These are phyloP conservation scores for Adansonia rubrostipa DNA, from an alignment of 441 rosid species.

Conservation along the genomic window DNA sequence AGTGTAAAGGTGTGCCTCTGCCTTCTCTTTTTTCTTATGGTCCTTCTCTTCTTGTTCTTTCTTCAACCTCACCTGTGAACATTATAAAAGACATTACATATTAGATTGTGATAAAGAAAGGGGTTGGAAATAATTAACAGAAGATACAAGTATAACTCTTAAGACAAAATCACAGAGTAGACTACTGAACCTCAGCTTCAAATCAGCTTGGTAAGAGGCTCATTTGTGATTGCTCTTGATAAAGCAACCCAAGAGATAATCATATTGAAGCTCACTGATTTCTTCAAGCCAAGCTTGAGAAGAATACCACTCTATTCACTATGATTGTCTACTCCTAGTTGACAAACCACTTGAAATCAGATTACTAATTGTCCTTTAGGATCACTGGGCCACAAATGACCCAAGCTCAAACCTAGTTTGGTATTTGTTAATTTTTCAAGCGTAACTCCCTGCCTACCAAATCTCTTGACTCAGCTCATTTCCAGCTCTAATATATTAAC, in stretches of 20 bases:
- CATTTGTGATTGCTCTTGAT: constrained; percentile 22
- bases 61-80: constrained; percentile 46
- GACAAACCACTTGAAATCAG: constrained; percentile 25
- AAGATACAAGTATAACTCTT: neutral
- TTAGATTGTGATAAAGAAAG: constrained; percentile 14
- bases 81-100: neutral
- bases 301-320: constrained; percentile 14
- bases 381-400: neutral
- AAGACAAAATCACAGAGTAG: neutral
- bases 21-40: constrained; percentile 52
- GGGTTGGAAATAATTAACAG: constrained; percentile 13
- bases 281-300: constrained; percentile 28
- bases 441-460: constrained; percentile 6
- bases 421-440: constrained; percentile 20
- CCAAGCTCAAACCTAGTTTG: constrained; percentile 17
- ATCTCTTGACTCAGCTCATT: constrained; percentile 16
- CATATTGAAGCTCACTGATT: constrained; percentile 19
- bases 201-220: constrained; percentile 22
- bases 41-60: constrained; percentile 60
- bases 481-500: constrained; percentile 15
- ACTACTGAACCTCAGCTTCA: neutral
- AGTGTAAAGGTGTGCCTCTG: constrained; percentile 58
- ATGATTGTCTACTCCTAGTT: constrained; percentile 16
- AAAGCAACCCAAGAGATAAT: constrained; percentile 16
- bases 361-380: constrained; percentile 2